These are phyloP conservation scores for Cryptococcus hybrid DNA, from an alignment of 1,284 basidiomycete genomes.

Conservation along the genomic window DNA sequence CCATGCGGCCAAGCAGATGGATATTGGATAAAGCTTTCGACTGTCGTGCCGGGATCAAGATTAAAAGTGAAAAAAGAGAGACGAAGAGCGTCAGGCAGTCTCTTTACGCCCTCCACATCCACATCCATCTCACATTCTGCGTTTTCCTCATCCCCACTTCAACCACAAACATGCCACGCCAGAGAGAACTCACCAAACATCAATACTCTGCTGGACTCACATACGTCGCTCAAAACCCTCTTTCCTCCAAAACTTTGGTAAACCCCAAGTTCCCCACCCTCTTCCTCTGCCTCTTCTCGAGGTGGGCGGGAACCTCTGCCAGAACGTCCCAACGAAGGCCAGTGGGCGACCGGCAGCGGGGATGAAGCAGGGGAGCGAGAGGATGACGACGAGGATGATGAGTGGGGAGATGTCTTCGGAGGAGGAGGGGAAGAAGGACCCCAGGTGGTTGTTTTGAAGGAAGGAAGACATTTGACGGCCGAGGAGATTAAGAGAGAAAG, in stretches of 20 bases:
- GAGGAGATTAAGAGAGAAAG: constrained; percentile 72
- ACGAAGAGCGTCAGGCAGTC: background rate
- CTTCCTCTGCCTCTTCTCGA: constrained; percentile 7
- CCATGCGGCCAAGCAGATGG: too few species aligned
- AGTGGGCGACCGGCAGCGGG: constrained; percentile 41
- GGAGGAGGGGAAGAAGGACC: constrained; percentile 80
- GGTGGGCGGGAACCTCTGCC: constrained; percentile 29
- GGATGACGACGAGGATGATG: constrained; percentile 61
- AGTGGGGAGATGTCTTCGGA: constrained; percentile 65
- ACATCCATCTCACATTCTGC: background rate
- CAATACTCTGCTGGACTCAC: constrained; percentile 31
- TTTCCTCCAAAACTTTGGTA: constrained; percentile 44
- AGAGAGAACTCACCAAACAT: constrained; percentile 19
- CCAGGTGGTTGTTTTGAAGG: constrained; percentile 77
- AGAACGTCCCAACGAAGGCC: constrained; percentile 34
- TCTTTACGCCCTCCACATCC: background rate
- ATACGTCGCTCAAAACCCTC: constrained; percentile 39
- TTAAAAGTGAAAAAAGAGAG: too few species aligned
- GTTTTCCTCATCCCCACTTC: background rate
- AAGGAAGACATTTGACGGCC: constrained; percentile 75
- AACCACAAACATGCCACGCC: constrained; percentile 1
- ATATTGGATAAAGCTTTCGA: too few species aligned
- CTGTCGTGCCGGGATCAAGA: too few species aligned
- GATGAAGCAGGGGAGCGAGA: constrained; percentile 21
- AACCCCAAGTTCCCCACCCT: constrained; percentile 17